Conservation (phyloP, 148 eudicot species). For the Rhododendron simsii region DNA sequence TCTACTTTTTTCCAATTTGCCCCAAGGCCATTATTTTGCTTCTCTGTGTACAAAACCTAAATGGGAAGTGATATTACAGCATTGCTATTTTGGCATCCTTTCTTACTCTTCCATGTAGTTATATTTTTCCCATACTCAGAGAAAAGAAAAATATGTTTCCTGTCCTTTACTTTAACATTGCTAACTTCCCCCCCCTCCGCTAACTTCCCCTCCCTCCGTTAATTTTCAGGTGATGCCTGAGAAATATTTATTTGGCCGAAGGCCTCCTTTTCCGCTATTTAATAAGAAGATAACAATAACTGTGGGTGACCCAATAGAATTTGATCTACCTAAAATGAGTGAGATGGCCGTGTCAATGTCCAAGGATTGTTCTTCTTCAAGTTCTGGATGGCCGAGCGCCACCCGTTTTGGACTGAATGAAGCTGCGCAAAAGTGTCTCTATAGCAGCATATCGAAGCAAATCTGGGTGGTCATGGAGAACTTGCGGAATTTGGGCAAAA, state of each 20-base stretch:
- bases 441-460: constrained; percentile 66
- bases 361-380: constrained; percentile 31
- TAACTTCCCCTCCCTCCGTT: not conserved
- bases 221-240: constrained; percentile 89
- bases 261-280: constrained; percentile 72
- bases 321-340: constrained; percentile 65
- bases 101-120: not conserved
- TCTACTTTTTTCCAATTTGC: not conserved
- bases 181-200: not conserved
- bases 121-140: not conserved
- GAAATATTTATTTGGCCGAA: constrained; percentile 65
- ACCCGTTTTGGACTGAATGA: constrained; percentile 50
- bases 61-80: not conserved
- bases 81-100: not conserved
- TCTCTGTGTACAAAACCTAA: not conserved
- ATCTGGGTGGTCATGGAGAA: constrained; percentile 65
- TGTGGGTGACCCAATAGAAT: constrained; percentile 78
- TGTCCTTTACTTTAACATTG: not conserved
- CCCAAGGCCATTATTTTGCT: not conserved
- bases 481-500: constrained; percentile 42
- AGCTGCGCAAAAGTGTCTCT: constrained; percentile 70
- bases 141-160: not conserved
- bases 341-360: constrained; percentile 45
- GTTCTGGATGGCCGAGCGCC: constrained; percentile 55
- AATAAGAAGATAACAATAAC: constrained; percentile 59